Evolutionary conservation across 176 grass and related monocot genomes (phyloP), one percentile per base, ranked within the genome.

Genomic region (Eremochloa ophiuroides): DNA sequence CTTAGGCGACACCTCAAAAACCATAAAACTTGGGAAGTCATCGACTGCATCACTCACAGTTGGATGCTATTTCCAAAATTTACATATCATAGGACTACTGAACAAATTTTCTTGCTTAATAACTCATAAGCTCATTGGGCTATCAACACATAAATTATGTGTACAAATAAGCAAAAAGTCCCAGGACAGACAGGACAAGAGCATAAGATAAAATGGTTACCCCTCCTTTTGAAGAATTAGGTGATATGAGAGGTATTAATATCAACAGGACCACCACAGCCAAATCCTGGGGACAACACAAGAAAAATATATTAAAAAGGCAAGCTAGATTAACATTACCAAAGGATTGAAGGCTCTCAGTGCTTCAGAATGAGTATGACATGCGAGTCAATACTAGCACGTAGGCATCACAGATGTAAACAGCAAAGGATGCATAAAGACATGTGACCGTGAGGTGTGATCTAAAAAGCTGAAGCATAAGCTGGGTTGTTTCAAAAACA

Each of bases 181-280:
- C 30, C 83, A 78, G 20, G 38, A 72, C 53, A 73, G 9, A 60
- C 22, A 73, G n/a, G 35, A 51, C 7, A 86, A 34, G n/a, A 77
- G 11, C 12, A 61, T 51, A 81, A 42, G 41, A 76, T 83, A 80
- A 88, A 84, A 91, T 85, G 10, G 9, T 85, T 99, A 99, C 96
- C 96, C 96, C 96, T 95, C 96, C 96, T 95, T 93, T 95, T 37
- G 96, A 99, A 75, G 96, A 99, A 78, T 95, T 99, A 76, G 96
- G 96, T 73, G 96, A 99, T 72, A 99, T 88, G 62, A 99, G 96
- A 55, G 96, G 96, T 82, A 99, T 95, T 53, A 99, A 76, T 73
- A 99, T 99, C 88, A 99, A 79, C 68, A 99, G 78, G 56, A 99
- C 96, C 55, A 99, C 96, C 91, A 99, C 96, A 13, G 93, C 96